Conservation (phyloP, 306 rosid species). For the Ceratonia siliqua region DNA sequence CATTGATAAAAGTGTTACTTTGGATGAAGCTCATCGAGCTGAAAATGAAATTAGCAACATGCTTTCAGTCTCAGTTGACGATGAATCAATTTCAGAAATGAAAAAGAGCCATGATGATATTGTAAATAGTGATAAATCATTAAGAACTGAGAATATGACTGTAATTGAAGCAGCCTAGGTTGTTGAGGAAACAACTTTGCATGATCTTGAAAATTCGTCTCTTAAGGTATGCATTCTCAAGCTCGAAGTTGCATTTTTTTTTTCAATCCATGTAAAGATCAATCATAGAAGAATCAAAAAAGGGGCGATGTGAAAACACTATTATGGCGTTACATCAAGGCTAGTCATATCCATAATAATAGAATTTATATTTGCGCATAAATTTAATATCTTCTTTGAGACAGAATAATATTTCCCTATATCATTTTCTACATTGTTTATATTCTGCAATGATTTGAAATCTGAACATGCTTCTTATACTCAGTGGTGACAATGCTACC, state of each 20-base stretch:
- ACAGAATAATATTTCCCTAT: not conserved
- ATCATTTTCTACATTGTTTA: constrained; percentile 16
- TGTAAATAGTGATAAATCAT: constrained; percentile 32
- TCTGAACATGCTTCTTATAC: not conserved
- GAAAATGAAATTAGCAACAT: constrained; percentile 36
- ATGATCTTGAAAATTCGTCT: constrained; percentile 36
- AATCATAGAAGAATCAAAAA: not conserved
- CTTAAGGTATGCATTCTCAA: constrained; percentile 48
- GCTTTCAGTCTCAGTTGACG: constrained; percentile 12
- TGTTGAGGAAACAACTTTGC: constrained; percentile 39
- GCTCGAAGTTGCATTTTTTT: not conserved
- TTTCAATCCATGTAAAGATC: constrained; percentile 1
- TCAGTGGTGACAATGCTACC: constrained; percentile 13
- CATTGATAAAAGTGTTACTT: constrained; percentile 18
- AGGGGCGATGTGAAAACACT: not conserved
- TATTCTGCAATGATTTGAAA: constrained; percentile 6
- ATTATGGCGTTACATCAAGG: not conserved
- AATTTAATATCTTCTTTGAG: not conserved
- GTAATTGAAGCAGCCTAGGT: constrained; percentile 35
- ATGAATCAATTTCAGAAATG: constrained; percentile 4
- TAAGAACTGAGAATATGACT: constrained; percentile 19
- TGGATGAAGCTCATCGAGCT: constrained; percentile 41
- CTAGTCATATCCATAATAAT: not conserved
- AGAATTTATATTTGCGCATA: constrained; percentile 4
- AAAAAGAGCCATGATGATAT: constrained; percentile 11